Conservation (phyloP, 768 basidiomycete genomes). For the Russula griseocarnosa region DNA sequence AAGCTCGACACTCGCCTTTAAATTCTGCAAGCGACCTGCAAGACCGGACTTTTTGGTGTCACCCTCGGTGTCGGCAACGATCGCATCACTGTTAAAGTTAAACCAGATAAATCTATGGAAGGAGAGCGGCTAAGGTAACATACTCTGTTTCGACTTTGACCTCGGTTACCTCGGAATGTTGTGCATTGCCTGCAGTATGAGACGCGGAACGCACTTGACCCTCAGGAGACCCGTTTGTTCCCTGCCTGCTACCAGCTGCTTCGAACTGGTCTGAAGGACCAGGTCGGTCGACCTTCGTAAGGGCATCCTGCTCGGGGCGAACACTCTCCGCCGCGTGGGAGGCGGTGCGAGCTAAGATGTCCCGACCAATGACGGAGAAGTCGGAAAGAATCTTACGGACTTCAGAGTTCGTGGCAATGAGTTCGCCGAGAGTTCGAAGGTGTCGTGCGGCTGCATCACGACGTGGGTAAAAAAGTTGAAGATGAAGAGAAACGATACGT, state of each 20-base stretch:
- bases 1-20: constrained; percentile 31
- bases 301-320: constrained; percentile 58
- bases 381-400: constrained; percentile 85
- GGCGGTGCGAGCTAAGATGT: constrained; percentile 73
- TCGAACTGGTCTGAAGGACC: constrained; percentile 67
- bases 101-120: background rate
- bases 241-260: constrained; percentile 41
- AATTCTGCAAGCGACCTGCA: constrained; percentile 34
- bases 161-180: background rate
- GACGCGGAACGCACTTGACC: constrained; percentile 31
- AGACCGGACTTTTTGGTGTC: constrained; percentile 39
- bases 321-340: constrained; percentile 64
- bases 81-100: constrained; percentile 26
- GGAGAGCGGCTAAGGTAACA: background rate
- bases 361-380: constrained; percentile 72
- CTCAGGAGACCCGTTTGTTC: constrained; percentile 45
- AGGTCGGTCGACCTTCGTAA: constrained; percentile 64
- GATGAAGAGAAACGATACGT: constrained; percentile 14
- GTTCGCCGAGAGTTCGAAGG: constrained; percentile 79
- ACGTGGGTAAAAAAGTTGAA: background rate
- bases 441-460: constrained; percentile 61
- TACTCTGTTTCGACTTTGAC: constrained; percentile 31
- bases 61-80: constrained; percentile 36
- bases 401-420: constrained; percentile 90
- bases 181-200: constrained; percentile 25